A percentile compares a stretch with the other conserved stretches of the same genome.
These are phyloP conservation scores for Backusella mclennaniae DNA, from an alignment of 192 early-diverging fungal species.

Conservation along the genomic window DNA sequence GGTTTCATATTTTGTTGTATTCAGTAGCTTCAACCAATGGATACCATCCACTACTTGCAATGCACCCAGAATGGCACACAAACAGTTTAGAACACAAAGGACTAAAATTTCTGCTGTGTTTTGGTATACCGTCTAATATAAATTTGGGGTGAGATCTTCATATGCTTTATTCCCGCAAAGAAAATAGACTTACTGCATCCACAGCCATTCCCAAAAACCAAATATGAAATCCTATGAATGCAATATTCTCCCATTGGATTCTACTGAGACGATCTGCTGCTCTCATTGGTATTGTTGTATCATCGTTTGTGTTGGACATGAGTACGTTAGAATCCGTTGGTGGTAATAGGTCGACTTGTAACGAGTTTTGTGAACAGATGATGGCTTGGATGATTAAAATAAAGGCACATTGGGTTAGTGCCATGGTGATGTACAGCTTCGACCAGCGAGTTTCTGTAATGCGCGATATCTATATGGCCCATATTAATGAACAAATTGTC, in stretches of 20 bases:
- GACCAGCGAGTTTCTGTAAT: slow-evolving; percentile 38
- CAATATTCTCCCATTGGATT: slow-evolving; percentile 45
- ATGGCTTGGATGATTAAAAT: slow-evolving; percentile 25
- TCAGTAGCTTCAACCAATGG: slow-evolving; percentile 27
- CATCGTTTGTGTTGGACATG: not conserved
- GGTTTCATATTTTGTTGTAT: not conserved
- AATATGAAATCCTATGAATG: slow-evolving; percentile 37
- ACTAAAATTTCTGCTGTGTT: slow-evolving; percentile 42
- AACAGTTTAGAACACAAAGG: slow-evolving; percentile 29
- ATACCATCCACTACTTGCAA: slow-evolving; percentile 34
- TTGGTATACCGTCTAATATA: slow-evolving; percentile 34
- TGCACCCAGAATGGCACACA: slow-evolving; percentile 36
- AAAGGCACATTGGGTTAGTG: slow-evolving; percentile 31
- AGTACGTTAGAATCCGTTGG: slow-evolving; percentile 8
- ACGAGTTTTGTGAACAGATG: slow-evolving; percentile 29
- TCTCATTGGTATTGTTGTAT: not conserved
- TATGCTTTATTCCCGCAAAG: not conserved
- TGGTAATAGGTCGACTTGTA: slow-evolving; percentile 19
- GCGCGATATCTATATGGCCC: slow-evolving; percentile 11
- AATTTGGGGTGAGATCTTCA: slow-evolving; percentile 1
- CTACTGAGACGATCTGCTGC: slow-evolving; percentile 29
- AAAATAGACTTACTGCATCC: slow-evolving; percentile 34
- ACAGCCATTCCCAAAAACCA: slow-evolving; percentile 38
- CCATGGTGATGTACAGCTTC: slow-evolving; percentile 31
- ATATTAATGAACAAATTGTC: not conserved